Evolutionary conservation across 495 filamentous ascomycete genomes (phyloP), one percentile per base, ranked within the genome.

Genomic region (Penicillium coprophilum): DNA sequence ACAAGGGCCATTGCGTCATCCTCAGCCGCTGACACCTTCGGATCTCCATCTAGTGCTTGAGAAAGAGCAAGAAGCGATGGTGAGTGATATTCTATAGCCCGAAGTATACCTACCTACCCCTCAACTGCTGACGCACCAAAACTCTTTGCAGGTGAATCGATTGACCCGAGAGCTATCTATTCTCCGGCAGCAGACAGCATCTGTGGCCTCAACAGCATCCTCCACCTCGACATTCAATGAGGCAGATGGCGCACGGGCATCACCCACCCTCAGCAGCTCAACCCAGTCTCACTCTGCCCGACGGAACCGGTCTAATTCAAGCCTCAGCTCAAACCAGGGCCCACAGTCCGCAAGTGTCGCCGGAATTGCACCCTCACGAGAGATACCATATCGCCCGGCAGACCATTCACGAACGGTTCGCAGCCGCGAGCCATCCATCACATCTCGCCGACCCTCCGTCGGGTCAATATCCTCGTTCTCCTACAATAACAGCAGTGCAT

Each of bases 61-160:
- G 73, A 91, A 92, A 65, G 92, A 96, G 64, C 92, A 97, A 65
- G 92, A 97, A 69, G 87, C 90, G n/a, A 86, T 96, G 64, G 92
- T 93, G 80, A 53, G 83, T 75, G 1, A 44, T 6, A 34, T 4
- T n/a, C 19, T 45, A 13, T 12, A 58, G 6, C 21, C 28, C 38
- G 20, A 20, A 48, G 2, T 45, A 27, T 27, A 41, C 38, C 34
- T 27, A 41, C 38, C 34, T 27, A 41, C 46, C 34, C 53, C 59
- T 54, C 53, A 47, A 39, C 38, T 3, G 19, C 45, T 56, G 34
- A 52, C 46, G 17, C 30, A 52, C 27, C 12, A 6, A 4, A 21
- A 43, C 27, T 43, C 9, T 6, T 8, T 30, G 13, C 65, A 95
- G 91, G 89, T 96, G 44, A 97, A 97, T 73, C 90, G 91, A 45